A percentile compares a stretch with the other conserved stretches of the same genome.
phyloP scores from a whole-genome alignment of 345 rosid species.

The Eucalyptus leucophloia region DNA sequence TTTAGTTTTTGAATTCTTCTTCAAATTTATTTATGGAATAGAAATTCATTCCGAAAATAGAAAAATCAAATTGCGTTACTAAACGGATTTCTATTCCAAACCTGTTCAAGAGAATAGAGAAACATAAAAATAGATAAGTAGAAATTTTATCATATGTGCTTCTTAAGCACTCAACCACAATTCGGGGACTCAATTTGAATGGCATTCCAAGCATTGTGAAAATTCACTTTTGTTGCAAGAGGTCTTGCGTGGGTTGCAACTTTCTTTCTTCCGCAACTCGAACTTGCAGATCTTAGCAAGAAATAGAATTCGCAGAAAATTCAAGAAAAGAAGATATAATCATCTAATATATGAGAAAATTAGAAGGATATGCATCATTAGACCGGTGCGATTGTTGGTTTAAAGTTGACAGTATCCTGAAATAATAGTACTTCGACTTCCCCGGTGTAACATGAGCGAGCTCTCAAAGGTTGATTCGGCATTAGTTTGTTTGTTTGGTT shows the following conservation, averaged over 20 bases:
- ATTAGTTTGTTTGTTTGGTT: background rate
- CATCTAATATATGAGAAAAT: background rate
- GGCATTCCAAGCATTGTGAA: background rate
- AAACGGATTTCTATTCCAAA: too few species aligned
- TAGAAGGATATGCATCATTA: background rate
- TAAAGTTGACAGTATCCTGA: rapidly evolving
- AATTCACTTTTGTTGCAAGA: background rate
- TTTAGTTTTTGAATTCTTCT: too few species aligned
- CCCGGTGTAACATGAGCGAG: background rate
- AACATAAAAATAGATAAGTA: too few species aligned
- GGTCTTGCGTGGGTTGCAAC: background rate
- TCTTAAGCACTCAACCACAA: background rate
- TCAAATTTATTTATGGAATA: too few species aligned
- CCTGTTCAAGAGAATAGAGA: too few species aligned
- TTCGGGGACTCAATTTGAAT: background rate
- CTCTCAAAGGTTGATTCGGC: background rate
- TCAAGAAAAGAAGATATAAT: background rate
- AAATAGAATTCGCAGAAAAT: background rate
- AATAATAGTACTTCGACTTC: background rate
- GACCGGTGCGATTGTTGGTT: rapidly evolving
- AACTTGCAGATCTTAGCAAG: background rate
- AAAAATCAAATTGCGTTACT: too few species aligned
- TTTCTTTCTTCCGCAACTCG: background rate
- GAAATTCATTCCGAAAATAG: too few species aligned
- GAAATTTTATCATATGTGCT: too few species aligned